Conservation (phyloP, 176 grass and related monocot species). For the barley (Hordeum vulgare) region DNA sequence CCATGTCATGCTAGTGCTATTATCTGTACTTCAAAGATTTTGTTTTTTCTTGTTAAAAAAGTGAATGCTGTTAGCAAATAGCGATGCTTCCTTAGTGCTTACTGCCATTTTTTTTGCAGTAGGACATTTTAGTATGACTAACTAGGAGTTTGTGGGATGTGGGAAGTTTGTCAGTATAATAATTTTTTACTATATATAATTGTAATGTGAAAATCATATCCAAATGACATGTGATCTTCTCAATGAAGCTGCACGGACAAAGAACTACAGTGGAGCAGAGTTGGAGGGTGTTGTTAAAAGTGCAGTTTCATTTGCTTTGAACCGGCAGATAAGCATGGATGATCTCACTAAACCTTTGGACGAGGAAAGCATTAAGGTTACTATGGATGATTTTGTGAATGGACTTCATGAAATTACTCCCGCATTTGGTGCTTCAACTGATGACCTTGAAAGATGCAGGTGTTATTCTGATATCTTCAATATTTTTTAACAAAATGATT, state of each 20-base stretch:
- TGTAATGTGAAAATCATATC: slow-evolving; percentile 6
- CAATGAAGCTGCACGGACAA: slow-evolving; percentile 86
- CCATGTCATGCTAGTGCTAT: slow-evolving; percentile 2
- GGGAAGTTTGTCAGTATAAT: background rate
- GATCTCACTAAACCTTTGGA: slow-evolving; percentile 84
- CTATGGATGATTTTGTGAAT: slow-evolving; percentile 96
- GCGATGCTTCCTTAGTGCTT: background rate
- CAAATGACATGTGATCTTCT: slow-evolving; percentile 14
- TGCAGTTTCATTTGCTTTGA: slow-evolving; percentile 86
- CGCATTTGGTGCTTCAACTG: slow-evolving; percentile 90
- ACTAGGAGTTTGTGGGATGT: slow-evolving; percentile 4
- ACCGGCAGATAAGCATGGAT: slow-evolving; percentile 92
- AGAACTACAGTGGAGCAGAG: slow-evolving; percentile 98
- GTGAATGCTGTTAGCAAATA: background rate
- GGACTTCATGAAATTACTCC: slow-evolving; percentile 89
- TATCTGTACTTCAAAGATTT: background rate
- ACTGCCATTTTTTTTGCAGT: background rate
- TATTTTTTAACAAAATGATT: slow-evolving; percentile 7
- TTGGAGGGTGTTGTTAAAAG: slow-evolving; percentile 98
- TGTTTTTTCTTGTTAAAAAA: background rate
- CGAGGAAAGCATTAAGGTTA: slow-evolving; percentile 96
- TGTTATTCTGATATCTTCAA: slow-evolving; percentile 20
- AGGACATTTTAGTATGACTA: background rate
- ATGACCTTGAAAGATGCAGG: slow-evolving; percentile 98
- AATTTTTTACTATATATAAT: background rate